Percentiles rank a stretch among this genome's conserved stretches.
Conservation (phyloP, 106 monocot species). For the Apostasia shenzhenica region DNA sequence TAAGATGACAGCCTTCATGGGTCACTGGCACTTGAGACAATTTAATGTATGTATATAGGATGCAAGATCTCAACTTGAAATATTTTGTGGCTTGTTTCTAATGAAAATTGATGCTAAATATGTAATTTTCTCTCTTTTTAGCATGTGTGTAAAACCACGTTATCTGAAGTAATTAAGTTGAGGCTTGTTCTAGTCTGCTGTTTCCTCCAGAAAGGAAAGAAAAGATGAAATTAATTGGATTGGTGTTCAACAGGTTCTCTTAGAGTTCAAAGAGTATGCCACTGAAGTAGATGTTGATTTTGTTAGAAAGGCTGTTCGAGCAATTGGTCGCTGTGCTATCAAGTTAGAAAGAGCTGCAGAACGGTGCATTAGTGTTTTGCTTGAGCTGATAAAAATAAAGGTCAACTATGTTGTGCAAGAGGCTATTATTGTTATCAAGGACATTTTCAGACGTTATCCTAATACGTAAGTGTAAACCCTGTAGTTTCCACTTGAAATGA, state of each 20-base stretch:
- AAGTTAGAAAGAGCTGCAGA: constrained; percentile 98
- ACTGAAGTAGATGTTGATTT: constrained; percentile 99
- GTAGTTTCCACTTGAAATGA: neutral
- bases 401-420: constrained; percentile 99
- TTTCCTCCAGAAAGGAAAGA: no score
- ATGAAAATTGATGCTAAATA: no score
- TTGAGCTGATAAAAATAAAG: constrained; percentile 98
- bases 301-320: constrained; percentile 98
- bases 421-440: constrained; percentile 98
- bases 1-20: no score
- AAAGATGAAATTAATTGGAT: no score
- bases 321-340: constrained; percentile 98
- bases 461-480: constrained; percentile 65
- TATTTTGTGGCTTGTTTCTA: no score
- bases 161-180: no score
- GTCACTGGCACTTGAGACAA: no score
- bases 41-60: no score
- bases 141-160: no score
- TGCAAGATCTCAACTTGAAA: no score
- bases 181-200: no score
- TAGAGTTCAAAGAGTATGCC: constrained; percentile 99
- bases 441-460: constrained; percentile 98
- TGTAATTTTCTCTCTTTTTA: no score
- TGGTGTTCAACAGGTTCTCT: constrained; percentile 51
- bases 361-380: constrained; percentile 96